Evolutionary conservation across 257 asterid genomes (phyloP), one percentile per base, ranked within the genome.

Genomic region (Eustoma russellianum): DNA sequence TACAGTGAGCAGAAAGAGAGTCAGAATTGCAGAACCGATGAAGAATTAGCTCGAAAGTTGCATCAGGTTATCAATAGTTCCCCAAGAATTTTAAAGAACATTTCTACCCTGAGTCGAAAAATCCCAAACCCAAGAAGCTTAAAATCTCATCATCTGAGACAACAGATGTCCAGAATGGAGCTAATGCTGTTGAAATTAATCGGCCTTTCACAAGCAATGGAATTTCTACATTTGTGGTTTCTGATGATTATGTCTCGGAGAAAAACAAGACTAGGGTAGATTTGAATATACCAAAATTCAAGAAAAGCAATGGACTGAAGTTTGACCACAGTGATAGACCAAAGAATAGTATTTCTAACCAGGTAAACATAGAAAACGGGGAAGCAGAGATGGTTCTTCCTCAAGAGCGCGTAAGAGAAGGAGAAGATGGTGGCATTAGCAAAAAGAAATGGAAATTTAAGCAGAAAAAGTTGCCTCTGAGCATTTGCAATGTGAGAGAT

Each of bases 381-480:
- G 80, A 57, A 57, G 56, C 56, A 24, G 70, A 59, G 56, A 48
- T 67, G 44, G 61, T 17, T 66, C 56, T 44, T 7, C 18, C 57
- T 40, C 59, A 60, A 64, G 70, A 67, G 67, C 72, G 66, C 53
- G 38, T 40, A 49, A 48, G 57, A 50, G 86, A 75, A 67, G 82
- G 86, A 60, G 69, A 70, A 52, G 53, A 45, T 46, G 55, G 63
- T 34, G 75, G 78, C 71, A 56, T 58, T 70, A 82, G 83, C 51
- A 74, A 55, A 65, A 90, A 83, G 79, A 81, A 73, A 69, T 88
- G 83, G 58, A 73, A 70, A 66, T 55, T 75, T 12, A 89, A 89
- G 78, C 97, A 83, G 81, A 86, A 86, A 65, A 86, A 80, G 53
- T 56, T 89, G 74, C 95, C 97, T 3, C 68, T 86, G 70, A 83